Evolutionary conservation across 495 filamentous ascomycete genomes (phyloP), one percentile per base, ranked within the genome.

Genomic region (Tuber microsphaerosporum): DNA sequence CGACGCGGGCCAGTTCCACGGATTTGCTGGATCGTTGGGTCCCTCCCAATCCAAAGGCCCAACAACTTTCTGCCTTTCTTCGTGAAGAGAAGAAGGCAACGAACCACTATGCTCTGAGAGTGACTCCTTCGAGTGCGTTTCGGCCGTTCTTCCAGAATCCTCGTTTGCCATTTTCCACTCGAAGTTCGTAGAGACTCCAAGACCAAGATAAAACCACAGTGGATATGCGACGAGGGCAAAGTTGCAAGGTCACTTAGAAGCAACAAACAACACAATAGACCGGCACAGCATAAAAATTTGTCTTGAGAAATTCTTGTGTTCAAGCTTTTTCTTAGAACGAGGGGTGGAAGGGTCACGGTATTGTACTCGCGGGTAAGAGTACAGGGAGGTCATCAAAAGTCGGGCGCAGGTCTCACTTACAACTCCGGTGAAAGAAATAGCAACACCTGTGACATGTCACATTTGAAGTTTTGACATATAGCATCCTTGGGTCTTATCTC

Each of bases 1-100:
- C 78, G 84, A 83, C 44, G 79, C 74, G 17, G 89, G 82, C 89
- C 89, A 91, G 82, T 90, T 91, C 77, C 86, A 84, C 7, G 89
- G 89, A 78, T 90, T 90, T n/a, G 85, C 83, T 12, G 85, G 84
- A 81, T 90, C 89, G 68, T 88, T 84, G 34, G 87, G 85, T 72
- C 87, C 87, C 79, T 88, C 85, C 84, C 86, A 89, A 78, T 88
- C 87, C 14, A 83, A 75, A 14, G 76, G 45, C 26, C 79, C 75
- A 65, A 48, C 34, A 42, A 46, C 46, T 45, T 79, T 77, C 61
- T 48, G 76, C 39, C 73, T 72, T 48, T 73, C 71, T 42, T 61
- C 45, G 12, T 65, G 51, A 16, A n/a, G 51, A 26, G 51, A 65
- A 16, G 56, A 65, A 65, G 56, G 56, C 3, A 79, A 31, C 48